phyloP scores from a whole-genome alignment of 305 asterid genomes.

The Coffea humblotiana region DNA sequence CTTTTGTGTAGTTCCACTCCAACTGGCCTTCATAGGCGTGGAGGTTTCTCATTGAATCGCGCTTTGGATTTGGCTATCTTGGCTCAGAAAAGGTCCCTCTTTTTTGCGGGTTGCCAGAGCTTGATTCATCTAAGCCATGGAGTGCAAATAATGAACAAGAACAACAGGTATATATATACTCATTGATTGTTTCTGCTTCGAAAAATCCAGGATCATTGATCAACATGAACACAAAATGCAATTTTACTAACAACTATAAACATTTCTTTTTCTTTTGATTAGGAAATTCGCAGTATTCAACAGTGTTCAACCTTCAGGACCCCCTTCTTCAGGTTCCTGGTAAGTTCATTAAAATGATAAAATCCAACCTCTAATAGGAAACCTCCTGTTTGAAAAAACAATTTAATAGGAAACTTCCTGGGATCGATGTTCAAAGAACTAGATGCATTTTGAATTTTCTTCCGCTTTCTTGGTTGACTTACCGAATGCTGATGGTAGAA shows the following conservation, averaged over 20 bases:
- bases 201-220: not conserved
- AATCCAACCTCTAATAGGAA: not conserved
- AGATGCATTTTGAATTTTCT: not conserved
- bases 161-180: too few species aligned
- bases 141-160: not conserved
- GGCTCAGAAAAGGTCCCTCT: slow-evolving; percentile 10
- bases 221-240: too few species aligned
- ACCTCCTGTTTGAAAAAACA: too few species aligned
- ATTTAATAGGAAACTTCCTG: too few species aligned
- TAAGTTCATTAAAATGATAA: slow-evolving; percentile 42
- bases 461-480: not conserved
- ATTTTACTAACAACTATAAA: not conserved
- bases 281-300: slow-evolving; percentile 20
- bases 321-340: slow-evolving; percentile 51
- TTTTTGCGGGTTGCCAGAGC: slow-evolving; percentile 14
- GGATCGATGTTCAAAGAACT: not conserved
- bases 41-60: not conserved
- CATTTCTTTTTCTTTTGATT: not conserved
- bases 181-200: not conserved
- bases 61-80: slow-evolving; percentile 9
- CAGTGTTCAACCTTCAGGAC: slow-evolving; percentile 39
- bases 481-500: not conserved
- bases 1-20: slow-evolving; percentile 5
- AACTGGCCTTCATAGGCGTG: not conserved
- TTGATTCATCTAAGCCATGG: slow-evolving; percentile 8